Conservation (phyloP, 1,284 basidiomycete genomes). For the Boletus semigastroideus region DNA sequence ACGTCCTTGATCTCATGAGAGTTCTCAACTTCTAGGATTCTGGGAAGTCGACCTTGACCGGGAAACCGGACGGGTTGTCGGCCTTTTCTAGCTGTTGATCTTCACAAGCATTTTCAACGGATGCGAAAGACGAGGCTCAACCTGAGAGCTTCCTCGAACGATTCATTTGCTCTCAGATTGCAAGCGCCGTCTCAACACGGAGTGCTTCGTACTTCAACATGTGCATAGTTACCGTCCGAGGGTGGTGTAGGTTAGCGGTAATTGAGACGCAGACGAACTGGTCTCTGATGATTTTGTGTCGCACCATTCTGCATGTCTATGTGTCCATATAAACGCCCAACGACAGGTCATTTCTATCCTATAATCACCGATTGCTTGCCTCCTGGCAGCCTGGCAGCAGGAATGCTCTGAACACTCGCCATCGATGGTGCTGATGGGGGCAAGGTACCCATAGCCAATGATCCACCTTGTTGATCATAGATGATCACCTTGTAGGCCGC, state of each 20-base stretch:
- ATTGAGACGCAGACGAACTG: background rate
- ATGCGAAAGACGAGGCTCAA: slow-evolving; percentile 6
- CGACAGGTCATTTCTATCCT: background rate
- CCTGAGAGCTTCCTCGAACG: slow-evolving; percentile 18
- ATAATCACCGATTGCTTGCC: slow-evolving; percentile 17
- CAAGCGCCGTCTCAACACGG: slow-evolving; percentile 39
- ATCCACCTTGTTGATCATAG: slow-evolving; percentile 57
- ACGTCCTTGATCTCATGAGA: slow-evolving; percentile 16
- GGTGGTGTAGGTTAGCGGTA: slow-evolving; percentile 18
- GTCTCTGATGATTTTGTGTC: background rate
- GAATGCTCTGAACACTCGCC: background rate
- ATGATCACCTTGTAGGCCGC: slow-evolving; percentile 62
- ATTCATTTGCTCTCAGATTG: slow-evolving; percentile 7
- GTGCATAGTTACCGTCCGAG: slow-evolving; percentile 23
- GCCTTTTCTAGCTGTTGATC: slow-evolving; percentile 58
- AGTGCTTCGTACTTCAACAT: slow-evolving; percentile 44
- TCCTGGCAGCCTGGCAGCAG: slow-evolving; percentile 46
- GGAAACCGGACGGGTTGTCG: slow-evolving; percentile 68
- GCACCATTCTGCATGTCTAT: slow-evolving; percentile 8
- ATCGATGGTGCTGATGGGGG: background rate
- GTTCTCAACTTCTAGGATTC: slow-evolving; percentile 49
- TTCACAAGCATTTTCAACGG: slow-evolving; percentile 33
- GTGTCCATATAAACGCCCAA: slow-evolving; percentile 3
- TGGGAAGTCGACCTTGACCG: slow-evolving; percentile 85
- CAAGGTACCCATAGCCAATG: slow-evolving; percentile 38